Conservation (phyloP, 2,329 filamentous ascomycete genomes). For the Aureobasidium uvarum region DNA sequence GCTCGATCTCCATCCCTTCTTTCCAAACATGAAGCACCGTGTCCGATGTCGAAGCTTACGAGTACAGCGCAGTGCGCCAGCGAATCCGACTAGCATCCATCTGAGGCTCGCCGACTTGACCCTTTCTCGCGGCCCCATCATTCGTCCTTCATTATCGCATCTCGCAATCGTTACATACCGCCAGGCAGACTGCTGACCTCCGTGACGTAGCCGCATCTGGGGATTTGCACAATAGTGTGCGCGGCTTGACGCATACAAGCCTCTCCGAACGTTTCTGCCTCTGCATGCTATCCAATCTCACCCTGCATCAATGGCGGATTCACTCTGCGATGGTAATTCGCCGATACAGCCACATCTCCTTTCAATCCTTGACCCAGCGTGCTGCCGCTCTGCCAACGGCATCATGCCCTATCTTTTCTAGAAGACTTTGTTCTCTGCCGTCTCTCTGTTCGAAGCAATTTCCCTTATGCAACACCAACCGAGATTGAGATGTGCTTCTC, state of each 20-base stretch:
- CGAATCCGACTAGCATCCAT: constrained; percentile 10
- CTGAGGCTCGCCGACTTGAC: constrained; percentile 9
- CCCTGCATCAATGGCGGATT: constrained; percentile 16
- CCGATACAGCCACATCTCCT: constrained; percentile 16
- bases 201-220: constrained; percentile 10
- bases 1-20: constrained; percentile 15
- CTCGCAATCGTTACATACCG: background rate
- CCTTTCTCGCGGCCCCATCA: background rate
- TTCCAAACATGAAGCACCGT: constrained; percentile 3
- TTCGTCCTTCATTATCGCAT: constrained; percentile 1
- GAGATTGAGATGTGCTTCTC: constrained; percentile 23
- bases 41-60: constrained; percentile 21
- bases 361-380: background rate
- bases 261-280: background rate
- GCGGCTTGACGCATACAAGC: constrained; percentile 2
- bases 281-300: constrained; percentile 17
- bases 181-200: constrained; percentile 8
- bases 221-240: background rate
- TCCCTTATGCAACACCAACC: constrained; percentile 22
- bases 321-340: constrained; percentile 12
- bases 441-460: constrained; percentile 18
- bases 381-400: constrained; percentile 9
- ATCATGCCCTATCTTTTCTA: constrained; percentile 16
- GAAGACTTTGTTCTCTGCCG: constrained; percentile 8
- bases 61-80: constrained; percentile 7